Conservation (phyloP, 192 early-diverging fungal species). For the Geranomyces variabilis region DNA sequence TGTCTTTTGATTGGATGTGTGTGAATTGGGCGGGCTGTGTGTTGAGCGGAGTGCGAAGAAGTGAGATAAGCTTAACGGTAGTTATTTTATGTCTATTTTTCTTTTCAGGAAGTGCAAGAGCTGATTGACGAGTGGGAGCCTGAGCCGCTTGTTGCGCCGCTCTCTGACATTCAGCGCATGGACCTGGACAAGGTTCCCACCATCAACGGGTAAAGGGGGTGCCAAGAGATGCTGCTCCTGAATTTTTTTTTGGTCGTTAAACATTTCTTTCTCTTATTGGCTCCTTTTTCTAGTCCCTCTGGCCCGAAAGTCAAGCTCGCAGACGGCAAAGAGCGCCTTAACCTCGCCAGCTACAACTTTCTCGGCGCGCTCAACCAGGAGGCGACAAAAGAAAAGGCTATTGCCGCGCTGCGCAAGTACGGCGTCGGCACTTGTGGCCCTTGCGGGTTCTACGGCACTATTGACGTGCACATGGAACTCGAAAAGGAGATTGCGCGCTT, state of each 20-base stretch:
- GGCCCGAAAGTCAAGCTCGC: conserved; percentile 69
- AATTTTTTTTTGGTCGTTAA: not conserved
- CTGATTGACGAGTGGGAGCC: conserved; percentile 94
- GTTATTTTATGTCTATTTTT: too few relatives aligned
- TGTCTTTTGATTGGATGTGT: not conserved
- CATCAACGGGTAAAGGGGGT: conserved; percentile 59
- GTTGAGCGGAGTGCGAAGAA: not conserved
- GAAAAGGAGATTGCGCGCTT: conserved; percentile 85
- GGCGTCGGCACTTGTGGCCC: conserved; percentile 97
- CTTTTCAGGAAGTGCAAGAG: conserved; percentile 86
- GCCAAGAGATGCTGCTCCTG: not conserved
- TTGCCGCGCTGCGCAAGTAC: conserved; percentile 85
- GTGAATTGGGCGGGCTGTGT: not conserved
- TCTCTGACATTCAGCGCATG: conserved; percentile 63
- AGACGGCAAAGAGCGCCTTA: conserved; percentile 68
- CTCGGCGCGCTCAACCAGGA: conserved; percentile 79
- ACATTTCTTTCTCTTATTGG: not conserved
- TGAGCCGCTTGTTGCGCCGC: conserved; percentile 83
- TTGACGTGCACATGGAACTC: conserved; percentile 93
- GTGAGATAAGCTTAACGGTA: too few relatives aligned
- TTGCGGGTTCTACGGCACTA: conserved; percentile 92
- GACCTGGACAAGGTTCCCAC: conserved; percentile 79
- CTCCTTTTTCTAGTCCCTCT: conserved; percentile 30
- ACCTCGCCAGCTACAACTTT: conserved; percentile 88
- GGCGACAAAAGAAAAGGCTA: conserved; percentile 76